A percentile compares a stretch with the other conserved stretches of the same genome.
Evolutionary conservation across 2,329 filamentous ascomycete genomes (phyloP).

Genomic region (Aureobasidium pullulans): DNA sequence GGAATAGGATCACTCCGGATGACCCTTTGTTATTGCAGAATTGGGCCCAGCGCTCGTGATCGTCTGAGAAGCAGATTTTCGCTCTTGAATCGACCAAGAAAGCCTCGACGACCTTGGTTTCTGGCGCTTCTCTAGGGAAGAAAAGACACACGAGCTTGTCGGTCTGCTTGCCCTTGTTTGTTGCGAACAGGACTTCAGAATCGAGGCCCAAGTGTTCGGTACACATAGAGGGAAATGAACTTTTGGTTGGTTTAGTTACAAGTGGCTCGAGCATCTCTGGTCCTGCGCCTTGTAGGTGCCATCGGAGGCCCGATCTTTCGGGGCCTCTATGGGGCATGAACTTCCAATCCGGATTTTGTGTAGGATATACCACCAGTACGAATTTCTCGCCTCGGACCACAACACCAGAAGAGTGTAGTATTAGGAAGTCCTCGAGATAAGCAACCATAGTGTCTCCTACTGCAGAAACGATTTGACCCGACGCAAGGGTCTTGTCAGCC

Average conservation of each 20-base stretch:
- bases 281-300: constrained; percentile 8
- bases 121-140: constrained; percentile 19
- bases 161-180: constrained; percentile 3
- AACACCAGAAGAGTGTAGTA: constrained; percentile 18
- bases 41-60: constrained; percentile 22
- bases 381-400: constrained; percentile 16
- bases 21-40: constrained; percentile 17
- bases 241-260: neutral
- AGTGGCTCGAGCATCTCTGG: neutral
- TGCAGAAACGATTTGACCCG: neutral
- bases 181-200: constrained; percentile 1
- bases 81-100: constrained; percentile 18
- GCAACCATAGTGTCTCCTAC: neutral
- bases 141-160: constrained; percentile 22
- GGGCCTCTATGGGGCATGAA: constrained; percentile 18
- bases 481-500: neutral
- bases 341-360: constrained; percentile 21
- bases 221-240: neutral
- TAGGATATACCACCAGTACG: constrained; percentile 22
- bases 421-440: constrained; percentile 19
- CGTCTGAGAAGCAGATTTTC: constrained; percentile 22
- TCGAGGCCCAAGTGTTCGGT: neutral
- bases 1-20: constrained; percentile 14
- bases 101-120: constrained; percentile 19
- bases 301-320: neutral